phyloP scores from a whole-genome alignment of 2,329 filamentous ascomycete genomes.

The Teratosphaeria zuluensis region DNA sequence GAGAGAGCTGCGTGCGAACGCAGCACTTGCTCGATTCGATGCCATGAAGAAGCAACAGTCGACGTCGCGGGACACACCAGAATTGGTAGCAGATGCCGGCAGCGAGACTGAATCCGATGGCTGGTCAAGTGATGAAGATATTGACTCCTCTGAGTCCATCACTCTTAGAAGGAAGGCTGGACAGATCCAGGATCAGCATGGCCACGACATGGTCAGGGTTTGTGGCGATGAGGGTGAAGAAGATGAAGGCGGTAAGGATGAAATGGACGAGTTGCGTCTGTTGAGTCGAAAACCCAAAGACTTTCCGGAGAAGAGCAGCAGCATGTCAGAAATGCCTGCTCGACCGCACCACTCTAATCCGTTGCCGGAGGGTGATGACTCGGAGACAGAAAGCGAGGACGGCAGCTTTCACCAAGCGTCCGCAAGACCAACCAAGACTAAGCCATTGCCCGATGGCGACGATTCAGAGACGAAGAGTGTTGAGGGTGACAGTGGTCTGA shows the following conservation, averaged over 20 bases:
- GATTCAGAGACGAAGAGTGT: constrained; percentile 20
- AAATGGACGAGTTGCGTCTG: constrained; percentile 57
- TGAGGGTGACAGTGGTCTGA: neutral
- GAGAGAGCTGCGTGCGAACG: constrained; percentile 64
- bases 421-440: neutral
- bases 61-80: constrained; percentile 25
- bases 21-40: constrained; percentile 65
- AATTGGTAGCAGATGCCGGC: constrained; percentile 32
- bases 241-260: constrained; percentile 46
- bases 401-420: neutral
- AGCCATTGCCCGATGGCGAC: constrained; percentile 3
- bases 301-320: neutral
- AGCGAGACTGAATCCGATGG: constrained; percentile 36
- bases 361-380: constrained; percentile 9
- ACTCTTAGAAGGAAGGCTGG: neutral
- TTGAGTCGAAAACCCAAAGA: constrained; percentile 18
- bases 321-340: neutral
- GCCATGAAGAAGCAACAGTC: constrained; percentile 26
- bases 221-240: constrained; percentile 59
- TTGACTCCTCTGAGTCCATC: constrained; percentile 31
- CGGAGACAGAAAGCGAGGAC: constrained; percentile 11
- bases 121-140: constrained; percentile 16
- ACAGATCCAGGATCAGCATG: constrained; percentile 50
- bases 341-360: constrained; percentile 1
- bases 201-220: constrained; percentile 59